Conservation (phyloP, 2,329 filamentous ascomycete genomes). For the Aaosphaeria arxii region DNA sequence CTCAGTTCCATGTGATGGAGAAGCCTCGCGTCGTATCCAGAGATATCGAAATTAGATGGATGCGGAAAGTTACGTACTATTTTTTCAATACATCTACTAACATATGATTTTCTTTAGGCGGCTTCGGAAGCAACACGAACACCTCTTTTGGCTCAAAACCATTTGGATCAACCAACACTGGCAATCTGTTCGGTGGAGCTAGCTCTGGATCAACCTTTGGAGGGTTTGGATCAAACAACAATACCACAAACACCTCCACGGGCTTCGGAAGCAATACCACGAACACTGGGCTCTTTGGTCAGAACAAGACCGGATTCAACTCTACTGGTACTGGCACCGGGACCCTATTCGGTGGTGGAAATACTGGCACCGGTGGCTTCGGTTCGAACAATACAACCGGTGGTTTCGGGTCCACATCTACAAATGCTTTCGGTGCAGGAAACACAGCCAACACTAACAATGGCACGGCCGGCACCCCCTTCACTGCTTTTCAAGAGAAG, state of each 20-base stretch:
- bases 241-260: slow-evolving; percentile 23
- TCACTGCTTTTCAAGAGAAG: slow-evolving; percentile 70
- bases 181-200: slow-evolving; percentile 37
- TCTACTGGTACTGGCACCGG: slow-evolving; percentile 16
- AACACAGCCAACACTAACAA: slow-evolving; percentile 33
- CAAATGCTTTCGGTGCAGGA: slow-evolving; percentile 6
- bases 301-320: slow-evolving; percentile 27
- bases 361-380: slow-evolving; percentile 25
- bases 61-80: background rate
- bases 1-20: background rate
- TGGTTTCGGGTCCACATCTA: slow-evolving; percentile 8
- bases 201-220: slow-evolving; percentile 17
- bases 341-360: slow-evolving; percentile 18
- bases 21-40: background rate
- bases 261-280: slow-evolving; percentile 31
- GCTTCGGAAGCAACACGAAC: slow-evolving; percentile 37
- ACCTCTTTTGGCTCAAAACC: slow-evolving; percentile 29
- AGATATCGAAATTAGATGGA: background rate
- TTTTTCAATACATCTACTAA: background rate
- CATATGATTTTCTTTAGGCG: slow-evolving; percentile 19
- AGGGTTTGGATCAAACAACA: slow-evolving; percentile 27
- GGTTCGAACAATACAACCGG: slow-evolving; percentile 17
- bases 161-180: slow-evolving; percentile 45
- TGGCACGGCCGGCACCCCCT: slow-evolving; percentile 66
- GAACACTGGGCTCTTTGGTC: slow-evolving; percentile 25